Conservation (phyloP, 106 monocot species). For the Dioscorea dumetorum region DNA sequence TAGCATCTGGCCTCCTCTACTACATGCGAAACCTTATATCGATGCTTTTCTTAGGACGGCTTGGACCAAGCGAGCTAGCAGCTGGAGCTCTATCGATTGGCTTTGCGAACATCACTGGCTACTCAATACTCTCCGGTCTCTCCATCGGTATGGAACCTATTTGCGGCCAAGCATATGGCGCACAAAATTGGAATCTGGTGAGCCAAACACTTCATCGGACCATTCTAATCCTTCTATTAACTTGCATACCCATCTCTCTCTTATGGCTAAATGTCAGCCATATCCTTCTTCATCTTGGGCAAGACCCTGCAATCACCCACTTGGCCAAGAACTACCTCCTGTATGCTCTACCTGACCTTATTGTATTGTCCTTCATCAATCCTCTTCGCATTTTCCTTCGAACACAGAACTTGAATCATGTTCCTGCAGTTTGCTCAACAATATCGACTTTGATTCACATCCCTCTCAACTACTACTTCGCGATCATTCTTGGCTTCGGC, state of each 20-base stretch:
- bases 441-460: constrained; percentile 7
- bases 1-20: neutral
- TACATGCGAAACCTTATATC: constrained; percentile 9
- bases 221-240: constrained; percentile 20
- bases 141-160: constrained; percentile 31
- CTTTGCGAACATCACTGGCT: constrained; percentile 42
- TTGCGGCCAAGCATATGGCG: constrained; percentile 33
- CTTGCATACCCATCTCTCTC: constrained; percentile 19
- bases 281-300: constrained; percentile 10
- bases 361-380: constrained; percentile 8
- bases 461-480: constrained; percentile 8
- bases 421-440: constrained; percentile 1
- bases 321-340: constrained; percentile 6
- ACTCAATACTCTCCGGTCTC: constrained; percentile 32
- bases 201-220: constrained; percentile 27
- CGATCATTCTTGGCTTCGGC: neutral
- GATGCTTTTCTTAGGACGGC: constrained; percentile 29
- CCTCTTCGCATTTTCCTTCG: constrained; percentile 17
- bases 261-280: constrained; percentile 22
- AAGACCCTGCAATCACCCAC: constrained; percentile 6
- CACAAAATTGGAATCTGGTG: constrained; percentile 17
- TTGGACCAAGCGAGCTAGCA: constrained; percentile 29
- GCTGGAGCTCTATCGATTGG: constrained; percentile 34
- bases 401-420: constrained; percentile 5
- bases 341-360: constrained; percentile 14